Evolutionary conservation across 306 rosid genomes (phyloP).

Genomic region (Ormosia emarginata): DNA sequence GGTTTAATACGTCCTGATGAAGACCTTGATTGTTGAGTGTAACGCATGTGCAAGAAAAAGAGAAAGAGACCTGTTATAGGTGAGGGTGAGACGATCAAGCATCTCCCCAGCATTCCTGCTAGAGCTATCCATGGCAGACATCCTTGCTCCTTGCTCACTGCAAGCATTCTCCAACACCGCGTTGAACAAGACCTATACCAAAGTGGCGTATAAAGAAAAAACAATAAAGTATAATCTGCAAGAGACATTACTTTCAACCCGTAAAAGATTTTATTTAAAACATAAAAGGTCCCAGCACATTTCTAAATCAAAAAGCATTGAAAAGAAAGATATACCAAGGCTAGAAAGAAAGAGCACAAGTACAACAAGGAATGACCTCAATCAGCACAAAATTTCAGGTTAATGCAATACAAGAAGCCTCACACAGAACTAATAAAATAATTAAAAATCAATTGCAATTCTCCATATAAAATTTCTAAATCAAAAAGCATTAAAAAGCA

Average conservation of each 20-base stretch:
- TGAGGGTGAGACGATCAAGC: constrained; percentile 98
- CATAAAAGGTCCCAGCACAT: neutral
- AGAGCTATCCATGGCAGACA: constrained; percentile 99
- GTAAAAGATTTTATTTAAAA: neutral
- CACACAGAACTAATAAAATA: neutral
- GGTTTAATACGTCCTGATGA: neutral
- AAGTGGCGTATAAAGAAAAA: neutral
- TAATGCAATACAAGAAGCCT: neutral
- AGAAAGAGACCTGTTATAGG: constrained; percentile 75
- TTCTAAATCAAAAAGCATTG: neutral
- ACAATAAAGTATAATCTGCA: neutral
- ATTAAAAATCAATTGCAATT: neutral
- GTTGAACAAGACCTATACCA: constrained; percentile 75
- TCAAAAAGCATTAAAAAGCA: neutral
- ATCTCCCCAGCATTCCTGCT: constrained; percentile 99
- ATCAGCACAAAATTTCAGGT: neutral
- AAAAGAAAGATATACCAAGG: neutral
- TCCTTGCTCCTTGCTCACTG: constrained; percentile 99
- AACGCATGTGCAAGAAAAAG: constrained; percentile 2
- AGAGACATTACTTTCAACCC: neutral
- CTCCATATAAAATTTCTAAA: neutral
- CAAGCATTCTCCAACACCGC: constrained; percentile 96
- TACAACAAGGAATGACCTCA: neutral
- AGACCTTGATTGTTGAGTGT: neutral
- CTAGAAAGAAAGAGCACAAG: neutral